Conservation (phyloP, 1,284 basidiomycete species). For the Ganoderma sinense region DNA sequence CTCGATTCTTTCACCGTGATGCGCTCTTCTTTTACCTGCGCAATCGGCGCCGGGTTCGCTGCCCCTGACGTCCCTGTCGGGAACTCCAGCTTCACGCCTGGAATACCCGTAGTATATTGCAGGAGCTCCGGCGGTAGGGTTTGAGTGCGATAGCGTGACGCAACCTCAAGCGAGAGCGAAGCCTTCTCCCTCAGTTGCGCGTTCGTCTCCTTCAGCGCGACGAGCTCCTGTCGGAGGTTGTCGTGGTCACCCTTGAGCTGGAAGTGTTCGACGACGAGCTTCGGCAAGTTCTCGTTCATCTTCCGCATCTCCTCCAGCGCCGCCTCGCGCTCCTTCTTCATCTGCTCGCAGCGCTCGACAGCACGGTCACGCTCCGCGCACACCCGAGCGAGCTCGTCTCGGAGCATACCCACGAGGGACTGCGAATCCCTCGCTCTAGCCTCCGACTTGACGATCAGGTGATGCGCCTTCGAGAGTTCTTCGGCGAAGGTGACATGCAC, state of each 20-base stretch:
- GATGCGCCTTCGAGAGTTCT: slow-evolving; percentile 10
- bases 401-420: background rate
- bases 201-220: slow-evolving; percentile 18
- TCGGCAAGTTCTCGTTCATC: slow-evolving; percentile 18
- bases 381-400: background rate
- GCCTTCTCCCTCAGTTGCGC: slow-evolving; percentile 20
- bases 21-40: slow-evolving; percentile 16
- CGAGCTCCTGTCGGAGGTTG: slow-evolving; percentile 10
- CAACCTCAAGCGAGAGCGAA: background rate
- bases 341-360: slow-evolving; percentile 2
- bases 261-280: slow-evolving; percentile 17
- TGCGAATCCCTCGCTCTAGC: background rate
- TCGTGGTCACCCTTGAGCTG: slow-evolving; percentile 17
- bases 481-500: slow-evolving; percentile 9
- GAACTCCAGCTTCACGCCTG: slow-evolving; percentile 1
- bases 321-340: slow-evolving; percentile 6
- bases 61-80: background rate
- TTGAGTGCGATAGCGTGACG: background rate
- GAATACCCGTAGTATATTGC: background rate
- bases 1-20: background rate
- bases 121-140: background rate
- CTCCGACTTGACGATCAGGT: slow-evolving; percentile 6
- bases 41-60: background rate
- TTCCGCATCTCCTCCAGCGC: slow-evolving; percentile 9
- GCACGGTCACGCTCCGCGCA: slow-evolving; percentile 12